These are phyloP conservation scores for Platanus orientalis DNA, from an alignment of 164 flowering plant genomes.

Conservation along the genomic window DNA sequence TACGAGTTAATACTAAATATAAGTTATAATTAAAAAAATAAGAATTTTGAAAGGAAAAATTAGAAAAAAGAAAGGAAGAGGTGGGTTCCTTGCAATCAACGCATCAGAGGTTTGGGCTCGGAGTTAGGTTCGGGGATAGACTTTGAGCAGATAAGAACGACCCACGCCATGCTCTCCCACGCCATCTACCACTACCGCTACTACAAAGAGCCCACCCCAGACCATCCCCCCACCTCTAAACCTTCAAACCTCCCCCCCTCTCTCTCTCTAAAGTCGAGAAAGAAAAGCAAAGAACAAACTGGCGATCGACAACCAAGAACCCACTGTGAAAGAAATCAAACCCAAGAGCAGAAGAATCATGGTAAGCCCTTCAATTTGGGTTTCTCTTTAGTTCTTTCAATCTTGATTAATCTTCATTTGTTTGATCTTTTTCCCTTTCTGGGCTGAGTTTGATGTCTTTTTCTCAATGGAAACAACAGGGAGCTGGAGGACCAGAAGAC, in stretches of 20 bases:
- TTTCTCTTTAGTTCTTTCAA: neutral
- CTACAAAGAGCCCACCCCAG: conserved; percentile 39
- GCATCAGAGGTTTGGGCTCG: conserved; percentile 40
- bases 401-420: neutral
- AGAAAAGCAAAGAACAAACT: conserved; percentile 31
- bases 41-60: too few species aligned
- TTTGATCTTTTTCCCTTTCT: conserved; percentile 10
- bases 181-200: conserved; percentile 16
- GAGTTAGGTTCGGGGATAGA: conserved; percentile 38
- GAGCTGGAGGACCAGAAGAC: too few species aligned
- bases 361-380: conserved; percentile 26
- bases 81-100: conserved; percentile 66
- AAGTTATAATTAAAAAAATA: neutral
- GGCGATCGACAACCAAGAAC: conserved; percentile 86
- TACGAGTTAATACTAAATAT: conserved; percentile 4
- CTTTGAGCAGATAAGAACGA: conserved; percentile 62
- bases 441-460: too few species aligned
- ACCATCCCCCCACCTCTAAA: conserved; percentile 7
- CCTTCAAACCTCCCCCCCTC: conserved; percentile 7
- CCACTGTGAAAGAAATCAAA: conserved; percentile 51
- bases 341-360: conserved; percentile 73
- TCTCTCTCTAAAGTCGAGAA: too few species aligned
- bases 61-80: conserved; percentile 38
- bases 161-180: conserved; percentile 16
- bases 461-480: too few species aligned